Evolutionary conservation across 768 basidiomycete genomes (phyloP), one percentile per base, ranked within the genome.

Genomic region (Suillus hirtellus): DNA sequence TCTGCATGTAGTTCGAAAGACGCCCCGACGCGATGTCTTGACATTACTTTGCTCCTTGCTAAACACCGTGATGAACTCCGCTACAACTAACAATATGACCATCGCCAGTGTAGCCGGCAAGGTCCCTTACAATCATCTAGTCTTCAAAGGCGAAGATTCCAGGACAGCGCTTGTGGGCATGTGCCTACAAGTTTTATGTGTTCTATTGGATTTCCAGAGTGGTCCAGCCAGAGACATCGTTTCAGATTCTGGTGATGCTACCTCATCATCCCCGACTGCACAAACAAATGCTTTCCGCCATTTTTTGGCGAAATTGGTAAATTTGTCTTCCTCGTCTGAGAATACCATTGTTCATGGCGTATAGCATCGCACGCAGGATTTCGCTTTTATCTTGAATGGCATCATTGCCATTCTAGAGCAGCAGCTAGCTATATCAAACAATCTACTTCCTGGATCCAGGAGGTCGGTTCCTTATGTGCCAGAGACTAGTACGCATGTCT

Each of bases 21-120:
- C 87, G 60, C 82, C 89, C 64, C 84, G 94, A 61, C 85, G 90
- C 49, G 85, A 95, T 68, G 89, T 96, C n/a, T 82, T 99, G 61
- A 95, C 96, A 4, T 79, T 98, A 34, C 78, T 99, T 9, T 99
- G 96, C 76, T 98, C 96, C 4, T 78, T 97, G 52, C 79, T 99
- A 64, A 99, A 99, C 72, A 96, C 93, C 11, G 86, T 88, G 61
- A 85, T 93, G 83, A 92, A 89, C 74, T 85, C 89, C 0, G 75
- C 86, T 42, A 80, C 79, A 38, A 75, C 79, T 27, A 82, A 75
- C 52, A 77, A 77, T 49, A 84, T 79, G 53, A 82, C 82, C 21
- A 85, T 93, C 59, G 87, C 85, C 31, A 82, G 85, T 27, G 86
- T 93, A 76, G 86, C 91, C 0, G 90, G 89, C 34, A 90, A 87